Evolutionary conservation across 129 eudicot species (phyloP).

Genomic region (Lactuca saligna): DNA sequence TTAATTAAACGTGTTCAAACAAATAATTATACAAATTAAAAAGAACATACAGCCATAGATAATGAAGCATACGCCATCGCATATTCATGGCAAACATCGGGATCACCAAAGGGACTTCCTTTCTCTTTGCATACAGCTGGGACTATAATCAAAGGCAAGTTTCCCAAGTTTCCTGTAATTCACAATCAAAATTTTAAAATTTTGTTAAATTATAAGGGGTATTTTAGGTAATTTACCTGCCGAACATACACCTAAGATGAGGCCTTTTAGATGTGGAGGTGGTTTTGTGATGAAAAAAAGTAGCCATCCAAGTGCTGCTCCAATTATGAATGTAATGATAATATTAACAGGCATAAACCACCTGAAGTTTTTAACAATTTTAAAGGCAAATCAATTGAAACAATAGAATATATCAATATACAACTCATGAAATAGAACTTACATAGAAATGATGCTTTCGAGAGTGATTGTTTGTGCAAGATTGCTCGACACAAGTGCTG

Average conservation of each 20-base stretch:
- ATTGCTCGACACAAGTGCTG: neutral
- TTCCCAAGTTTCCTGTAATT: slow-evolving; percentile 52
- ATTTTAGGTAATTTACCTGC: slow-evolving; percentile 38
- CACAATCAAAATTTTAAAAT: neutral
- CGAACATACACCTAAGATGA: slow-evolving; percentile 21
- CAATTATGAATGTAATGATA: slow-evolving; percentile 52
- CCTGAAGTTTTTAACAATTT: neutral
- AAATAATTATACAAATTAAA: no score
- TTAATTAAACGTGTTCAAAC: neutral
- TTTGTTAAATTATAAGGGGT: no score
- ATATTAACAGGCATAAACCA: slow-evolving; percentile 15
- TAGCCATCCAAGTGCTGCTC: slow-evolving; percentile 64
- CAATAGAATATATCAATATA: no score
- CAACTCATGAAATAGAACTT: no score
- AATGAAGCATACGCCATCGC: slow-evolving; percentile 63
- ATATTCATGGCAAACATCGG: slow-evolving; percentile 39
- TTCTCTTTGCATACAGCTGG: slow-evolving; percentile 66
- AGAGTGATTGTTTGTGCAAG: neutral
- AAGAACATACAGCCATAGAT: slow-evolving; percentile 53
- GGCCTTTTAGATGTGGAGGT: slow-evolving; percentile 63
- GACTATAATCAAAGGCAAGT: slow-evolving; percentile 52
- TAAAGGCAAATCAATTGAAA: no score
- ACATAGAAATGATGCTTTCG: neutral
- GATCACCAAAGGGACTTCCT: slow-evolving; percentile 69
- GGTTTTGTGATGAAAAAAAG: slow-evolving; percentile 48